Evolutionary conservation across 2,329 filamentous ascomycete genomes (phyloP), one percentile per base, ranked within the genome.

Genomic region (Aureobasidium sp.): DNA sequence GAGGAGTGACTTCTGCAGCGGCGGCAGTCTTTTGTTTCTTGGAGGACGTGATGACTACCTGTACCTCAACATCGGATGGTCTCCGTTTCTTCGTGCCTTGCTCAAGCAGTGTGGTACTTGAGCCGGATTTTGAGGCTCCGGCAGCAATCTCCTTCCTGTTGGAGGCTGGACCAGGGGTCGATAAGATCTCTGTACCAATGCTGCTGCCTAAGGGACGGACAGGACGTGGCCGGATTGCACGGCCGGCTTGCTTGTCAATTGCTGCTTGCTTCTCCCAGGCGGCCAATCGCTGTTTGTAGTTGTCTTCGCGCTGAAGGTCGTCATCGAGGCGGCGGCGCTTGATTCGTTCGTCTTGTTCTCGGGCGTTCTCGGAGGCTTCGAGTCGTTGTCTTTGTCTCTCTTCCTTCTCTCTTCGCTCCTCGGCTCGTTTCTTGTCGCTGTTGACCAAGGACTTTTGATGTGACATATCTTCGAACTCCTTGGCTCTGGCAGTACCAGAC

Each of bases 311-410:
- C 27, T 39, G n/a, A 8, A 57, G 15, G 27, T 62, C 61, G 6
- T 62, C 61, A 17, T 55, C n/a, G 11, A 62, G 61, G 6, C 61
- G 61, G 42, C 53, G 52, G 15, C 31, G 31, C n/a, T 42, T 42
- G 37, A 62, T 37, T 12, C 25, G 20, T 12, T 58, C 36, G 5
- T 42, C 42, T 44, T 51, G 37, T 15, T 41, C 27, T 20, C 44
- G 45, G 7, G 42, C 36, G 3, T 44, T 6, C 36, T 49, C 53
- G 17, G 48, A 27, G 5, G 25, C 20, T 20, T 51, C 47, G 12
- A 58, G 52, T 1, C 12, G 12, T 20, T 44, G 22, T 22, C 5
- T 27, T 5, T 56, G 41, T 9, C 37, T 12, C 6, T 27, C n/a
- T 27, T 48, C 51, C 17, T 22, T 41, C 17, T 5, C 45, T 29